Conservation (phyloP, 768 basidiomycete species). For the Epithele typhae region DNA sequence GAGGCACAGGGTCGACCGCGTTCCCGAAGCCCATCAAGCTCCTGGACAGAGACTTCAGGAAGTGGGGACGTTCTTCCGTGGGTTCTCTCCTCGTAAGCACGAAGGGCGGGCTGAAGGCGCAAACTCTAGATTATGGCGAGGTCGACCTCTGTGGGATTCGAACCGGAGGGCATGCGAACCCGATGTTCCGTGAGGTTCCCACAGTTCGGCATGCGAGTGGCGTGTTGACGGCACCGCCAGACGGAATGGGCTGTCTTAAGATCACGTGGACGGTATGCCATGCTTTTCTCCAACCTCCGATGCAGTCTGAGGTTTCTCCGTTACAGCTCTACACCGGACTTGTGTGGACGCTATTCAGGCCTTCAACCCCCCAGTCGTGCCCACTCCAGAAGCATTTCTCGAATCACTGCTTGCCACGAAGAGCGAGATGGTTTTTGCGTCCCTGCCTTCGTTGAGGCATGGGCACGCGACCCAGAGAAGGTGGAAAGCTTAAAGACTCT, state of each 20-base stretch:
- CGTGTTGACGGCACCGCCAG: background rate
- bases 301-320: background rate
- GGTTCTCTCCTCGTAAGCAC: no score
- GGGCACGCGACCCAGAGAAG: constrained; percentile 5
- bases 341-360: constrained; percentile 8
- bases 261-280: constrained; percentile 1
- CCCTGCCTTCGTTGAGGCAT: constrained; percentile 13
- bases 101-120: no score
- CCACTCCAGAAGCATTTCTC: constrained; percentile 12
- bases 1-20: constrained; percentile 22
- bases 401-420: background rate
- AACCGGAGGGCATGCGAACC: constrained; percentile 16
- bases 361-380: constrained; percentile 2
- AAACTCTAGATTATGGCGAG: constrained; percentile 10
- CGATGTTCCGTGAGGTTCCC: constrained; percentile 21
- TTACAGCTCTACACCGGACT: constrained; percentile 5
- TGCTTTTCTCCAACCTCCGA: background rate
- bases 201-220: background rate
- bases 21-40: constrained; percentile 26
- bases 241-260: background rate
- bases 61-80: constrained; percentile 15
- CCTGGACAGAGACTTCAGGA: constrained; percentile 12
- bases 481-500: background rate
- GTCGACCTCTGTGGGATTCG: constrained; percentile 15
- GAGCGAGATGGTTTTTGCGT: constrained; percentile 12